Evolutionary conservation across 805 yeast genomes (phyloP), one percentile per base, ranked within the genome.

Genomic region (Myxozyma kluyveri): DNA sequence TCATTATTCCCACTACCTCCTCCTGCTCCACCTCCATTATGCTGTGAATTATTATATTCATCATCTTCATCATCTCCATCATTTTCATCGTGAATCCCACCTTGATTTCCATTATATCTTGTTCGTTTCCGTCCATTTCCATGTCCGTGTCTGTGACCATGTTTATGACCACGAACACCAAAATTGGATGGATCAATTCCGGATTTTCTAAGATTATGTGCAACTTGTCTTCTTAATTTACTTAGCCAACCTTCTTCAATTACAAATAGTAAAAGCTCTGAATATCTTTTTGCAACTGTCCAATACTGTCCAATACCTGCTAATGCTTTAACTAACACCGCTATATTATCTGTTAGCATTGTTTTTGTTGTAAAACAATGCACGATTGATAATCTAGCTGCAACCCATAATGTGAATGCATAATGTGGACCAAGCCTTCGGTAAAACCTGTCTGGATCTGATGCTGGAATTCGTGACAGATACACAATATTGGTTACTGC

Each of bases 371-470:
- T 57, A 12, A 62, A 63, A 42, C 62, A 52, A 52, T 63, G 63
- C 21, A 63, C 66, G 26, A 63, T 51, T 2, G 61, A 41, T 10
- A 63, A 49, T 40, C 66, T 45, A 3, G 64, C 62, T 2, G 65
- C 60, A 2, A 63, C 66, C 65, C 65, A 63, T 17, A 63, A 32
- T 6, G 56, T 50, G 57, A 61, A 63, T 1, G 66, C 66, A 37
- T 59, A 63, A 27, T 63, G 65, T 10, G 66, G 65, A 3, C 66
- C 66, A n/a, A 62, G 54, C n/a, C 49, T 27, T 44, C 51, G 46
- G 53, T 54, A 31, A 29, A 27, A 42, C 9, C 45, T 12, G 18
- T 27, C 41, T 17, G 45, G 50, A 19, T 50, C 23, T 14, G 17
- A 27, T 4, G 42, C 32, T 9, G 58, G 57, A 22, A 55, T 48